These are phyloP conservation scores for Cladophialophora immunda DNA, from an alignment of 2,329 filamentous ascomycete species.

Conservation along the genomic window DNA sequence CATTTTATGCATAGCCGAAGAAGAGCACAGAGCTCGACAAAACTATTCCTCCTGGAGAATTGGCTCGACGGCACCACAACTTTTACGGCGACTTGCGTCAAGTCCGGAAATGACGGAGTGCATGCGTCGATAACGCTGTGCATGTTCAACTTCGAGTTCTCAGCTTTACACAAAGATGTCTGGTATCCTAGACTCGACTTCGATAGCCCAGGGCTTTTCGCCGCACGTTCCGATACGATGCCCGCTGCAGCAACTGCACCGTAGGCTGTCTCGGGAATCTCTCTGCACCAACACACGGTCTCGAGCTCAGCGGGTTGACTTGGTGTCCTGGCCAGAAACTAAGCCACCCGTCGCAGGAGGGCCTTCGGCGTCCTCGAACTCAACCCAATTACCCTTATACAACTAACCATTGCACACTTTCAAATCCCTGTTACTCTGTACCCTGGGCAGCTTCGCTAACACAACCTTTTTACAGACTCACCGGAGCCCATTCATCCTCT, in stretches of 20 bases:
- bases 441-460: neutral
- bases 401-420: neutral
- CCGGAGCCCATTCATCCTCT: constrained; percentile 66
- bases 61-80: neutral
- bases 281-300: neutral
- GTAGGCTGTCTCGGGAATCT: neutral
- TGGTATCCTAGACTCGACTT: neutral
- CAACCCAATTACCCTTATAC: neutral
- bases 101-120: neutral
- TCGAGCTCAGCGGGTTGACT: neutral
- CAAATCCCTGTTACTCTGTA: neutral
- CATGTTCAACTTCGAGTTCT: neutral
- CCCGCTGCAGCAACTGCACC: neutral
- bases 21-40: neutral
- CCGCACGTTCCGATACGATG: neutral
- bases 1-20: neutral
- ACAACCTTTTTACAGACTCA: constrained; percentile 53
- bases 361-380: neutral
- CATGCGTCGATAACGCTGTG: neutral
- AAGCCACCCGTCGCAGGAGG: neutral
- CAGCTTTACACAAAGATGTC: neutral
- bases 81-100: neutral
- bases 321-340: neutral
- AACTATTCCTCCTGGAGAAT: neutral
- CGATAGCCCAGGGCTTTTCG: neutral